Conservation (phyloP, 2,329 filamentous ascomycete genomes). For the Remersonia thermophila region DNA sequence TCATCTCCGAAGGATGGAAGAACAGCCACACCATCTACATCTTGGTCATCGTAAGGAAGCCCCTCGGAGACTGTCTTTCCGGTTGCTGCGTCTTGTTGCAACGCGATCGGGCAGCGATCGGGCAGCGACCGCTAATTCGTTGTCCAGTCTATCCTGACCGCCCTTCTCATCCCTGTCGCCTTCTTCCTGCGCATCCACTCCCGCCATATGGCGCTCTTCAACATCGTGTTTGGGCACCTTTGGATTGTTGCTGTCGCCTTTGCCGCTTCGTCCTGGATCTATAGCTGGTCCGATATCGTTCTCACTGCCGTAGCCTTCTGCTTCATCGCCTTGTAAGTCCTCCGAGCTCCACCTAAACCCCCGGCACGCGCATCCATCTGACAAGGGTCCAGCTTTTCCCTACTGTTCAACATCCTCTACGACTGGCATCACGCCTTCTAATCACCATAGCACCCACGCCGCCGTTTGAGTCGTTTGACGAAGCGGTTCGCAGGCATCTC, state of each 20-base stretch:
- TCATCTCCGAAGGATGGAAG: constrained; percentile 14
- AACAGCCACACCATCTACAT: constrained; percentile 21
- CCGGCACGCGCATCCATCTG: not conserved
- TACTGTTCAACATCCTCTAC: constrained; percentile 23
- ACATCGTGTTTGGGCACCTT: constrained; percentile 25
- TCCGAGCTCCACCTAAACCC: not conserved
- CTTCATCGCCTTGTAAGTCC: constrained; percentile 25
- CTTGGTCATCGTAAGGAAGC: constrained; percentile 21
- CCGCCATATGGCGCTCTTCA: constrained; percentile 21
- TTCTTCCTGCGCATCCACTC: constrained; percentile 20
- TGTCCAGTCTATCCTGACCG: constrained; percentile 21
- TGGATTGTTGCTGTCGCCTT: constrained; percentile 24
- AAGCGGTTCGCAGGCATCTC: not conserved
- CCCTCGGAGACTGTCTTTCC: no score
- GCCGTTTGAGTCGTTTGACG: constrained; percentile 15
- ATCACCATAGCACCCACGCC: constrained; percentile 12
- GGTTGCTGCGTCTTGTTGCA: no score
- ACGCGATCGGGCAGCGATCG: no score
- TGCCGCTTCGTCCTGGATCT: constrained; percentile 20
- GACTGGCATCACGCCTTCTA: constrained; percentile 22
- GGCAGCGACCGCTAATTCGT: constrained; percentile 1
- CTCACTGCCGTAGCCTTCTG: constrained; percentile 24
- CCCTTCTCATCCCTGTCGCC: constrained; percentile 21
- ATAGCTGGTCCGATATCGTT: constrained; percentile 13
- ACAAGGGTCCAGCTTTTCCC: constrained; percentile 19